A percentile compares a stretch with the other conserved stretches of the same genome.
Evolutionary conservation across 805 yeast genomes (phyloP).

Genomic region (Kodamaea lidongshanica): DNA sequence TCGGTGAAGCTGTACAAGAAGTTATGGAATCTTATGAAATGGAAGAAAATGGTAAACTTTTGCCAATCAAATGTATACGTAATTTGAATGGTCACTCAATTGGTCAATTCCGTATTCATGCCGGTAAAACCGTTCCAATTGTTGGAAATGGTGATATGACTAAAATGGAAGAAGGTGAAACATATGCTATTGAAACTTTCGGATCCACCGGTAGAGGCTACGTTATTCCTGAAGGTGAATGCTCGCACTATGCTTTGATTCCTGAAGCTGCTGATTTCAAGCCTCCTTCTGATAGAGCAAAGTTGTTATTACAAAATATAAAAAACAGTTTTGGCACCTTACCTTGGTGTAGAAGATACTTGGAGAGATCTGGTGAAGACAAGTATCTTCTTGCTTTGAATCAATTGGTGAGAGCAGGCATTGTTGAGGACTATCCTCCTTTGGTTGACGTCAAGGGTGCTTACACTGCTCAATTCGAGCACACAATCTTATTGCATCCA

Average conservation of each 20-base stretch:
- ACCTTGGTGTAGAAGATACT: constrained; percentile 93
- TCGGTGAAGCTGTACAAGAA: constrained; percentile 94
- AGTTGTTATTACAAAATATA: constrained; percentile 60
- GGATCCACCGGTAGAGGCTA: constrained; percentile 95
- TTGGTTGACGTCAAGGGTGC: constrained; percentile 75
- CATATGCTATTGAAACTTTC: constrained; percentile 96
- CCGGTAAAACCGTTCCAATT: constrained; percentile 95
- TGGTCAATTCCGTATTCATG: constrained; percentile 77
- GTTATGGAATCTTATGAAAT: constrained; percentile 96
- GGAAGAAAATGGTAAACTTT: constrained; percentile 78
- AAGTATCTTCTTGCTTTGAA: constrained; percentile 84
- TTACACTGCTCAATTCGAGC: constrained; percentile 96
- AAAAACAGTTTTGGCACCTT: constrained; percentile 84
- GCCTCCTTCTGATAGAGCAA: constrained; percentile 64
- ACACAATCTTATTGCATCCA: constrained; percentile 85
- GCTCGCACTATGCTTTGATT: constrained; percentile 83
- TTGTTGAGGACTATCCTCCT: constrained; percentile 94
- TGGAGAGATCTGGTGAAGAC: constrained; percentile 88
- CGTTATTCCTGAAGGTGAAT: constrained; percentile 82
- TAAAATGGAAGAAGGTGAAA: constrained; percentile 98
- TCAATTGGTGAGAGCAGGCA: constrained; percentile 75
- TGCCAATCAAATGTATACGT: constrained; percentile 82
- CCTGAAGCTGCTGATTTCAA: constrained; percentile 33
- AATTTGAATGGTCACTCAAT: constrained; percentile 95
- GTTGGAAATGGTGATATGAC: constrained; percentile 90